These are phyloP conservation scores for Cercospora sesami DNA, from an alignment of 2,329 filamentous ascomycete species.

Conservation along the genomic window DNA sequence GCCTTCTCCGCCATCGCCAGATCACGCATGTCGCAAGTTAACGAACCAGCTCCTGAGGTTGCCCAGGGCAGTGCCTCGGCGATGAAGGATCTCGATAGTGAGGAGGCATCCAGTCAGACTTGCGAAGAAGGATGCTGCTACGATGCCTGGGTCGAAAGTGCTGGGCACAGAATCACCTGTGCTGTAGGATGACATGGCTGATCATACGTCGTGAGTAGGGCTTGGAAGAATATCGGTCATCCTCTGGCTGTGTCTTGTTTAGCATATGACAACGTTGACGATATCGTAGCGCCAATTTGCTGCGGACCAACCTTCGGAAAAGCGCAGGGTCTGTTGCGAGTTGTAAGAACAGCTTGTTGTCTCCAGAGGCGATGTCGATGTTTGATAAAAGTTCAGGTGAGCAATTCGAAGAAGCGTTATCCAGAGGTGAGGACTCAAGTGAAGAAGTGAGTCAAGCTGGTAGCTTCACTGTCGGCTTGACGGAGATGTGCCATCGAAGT, in stretches of 20 bases:
- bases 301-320: background rate
- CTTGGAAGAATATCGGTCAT: background rate
- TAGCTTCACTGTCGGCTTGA: background rate
- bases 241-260: background rate
- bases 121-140: conserved; percentile 66
- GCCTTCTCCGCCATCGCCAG: conserved; percentile 7
- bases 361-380: background rate
- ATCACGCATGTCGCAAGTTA: background rate
- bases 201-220: background rate
- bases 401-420: background rate
- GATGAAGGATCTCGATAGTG: conserved; percentile 78
- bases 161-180: conserved; percentile 37
- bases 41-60: conserved; percentile 38
- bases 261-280: background rate
- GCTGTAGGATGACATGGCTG: conserved; percentile 11
- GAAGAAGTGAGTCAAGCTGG: background rate
- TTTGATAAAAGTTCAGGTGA: background rate
- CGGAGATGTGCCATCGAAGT: background rate
- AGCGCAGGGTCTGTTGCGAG: background rate
- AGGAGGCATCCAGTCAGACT: conserved; percentile 76
- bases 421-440: background rate
- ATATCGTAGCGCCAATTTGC: background rate
- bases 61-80: conserved; percentile 42
- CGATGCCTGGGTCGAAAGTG: conserved; percentile 57
- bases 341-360: background rate